These are phyloP conservation scores for Hymenoscyphus occultus DNA, from an alignment of 2,329 filamentous ascomycete genomes.

Conservation along the genomic window DNA sequence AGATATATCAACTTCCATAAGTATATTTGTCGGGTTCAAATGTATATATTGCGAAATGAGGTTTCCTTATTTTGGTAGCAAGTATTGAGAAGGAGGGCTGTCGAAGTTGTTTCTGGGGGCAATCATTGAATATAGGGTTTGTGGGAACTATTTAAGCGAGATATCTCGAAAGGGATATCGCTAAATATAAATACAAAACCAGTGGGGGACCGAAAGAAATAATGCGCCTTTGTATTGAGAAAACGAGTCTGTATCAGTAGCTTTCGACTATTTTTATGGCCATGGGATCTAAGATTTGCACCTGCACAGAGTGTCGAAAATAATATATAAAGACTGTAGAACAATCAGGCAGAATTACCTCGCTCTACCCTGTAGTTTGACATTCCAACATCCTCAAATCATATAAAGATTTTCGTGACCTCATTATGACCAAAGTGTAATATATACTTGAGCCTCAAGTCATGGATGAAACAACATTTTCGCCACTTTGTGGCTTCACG, in stretches of 20 bases:
- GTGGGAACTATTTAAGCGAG: no score
- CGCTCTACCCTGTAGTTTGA: not conserved
- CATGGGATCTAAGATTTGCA: not conserved
- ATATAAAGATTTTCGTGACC: not conserved
- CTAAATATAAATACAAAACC: no score
- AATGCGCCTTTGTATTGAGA: no score
- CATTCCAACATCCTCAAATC: not conserved
- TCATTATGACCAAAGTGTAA: not conserved
- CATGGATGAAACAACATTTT: conserved; percentile 4
- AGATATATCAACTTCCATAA: not conserved
- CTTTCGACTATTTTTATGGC: not conserved
- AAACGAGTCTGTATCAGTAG: not conserved
- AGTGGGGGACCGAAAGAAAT: no score
- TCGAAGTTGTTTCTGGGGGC: no score
- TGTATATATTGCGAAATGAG: not conserved
- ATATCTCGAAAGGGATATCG: no score
- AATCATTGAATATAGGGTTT: no score
- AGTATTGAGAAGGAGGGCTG: no score
- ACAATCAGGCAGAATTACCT: not conserved
- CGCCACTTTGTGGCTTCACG: not conserved
- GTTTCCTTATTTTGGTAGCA: not conserved
- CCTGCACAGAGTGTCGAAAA: not conserved
- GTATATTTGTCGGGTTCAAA: not conserved
- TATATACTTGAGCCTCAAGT: not conserved
- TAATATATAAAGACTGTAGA: not conserved